A percentile compares a stretch with the other conserved stretches of the same genome.
These are phyloP conservation scores for Stemphylium beticola DNA, from an alignment of 2,329 filamentous ascomycete species.

Conservation along the genomic window DNA sequence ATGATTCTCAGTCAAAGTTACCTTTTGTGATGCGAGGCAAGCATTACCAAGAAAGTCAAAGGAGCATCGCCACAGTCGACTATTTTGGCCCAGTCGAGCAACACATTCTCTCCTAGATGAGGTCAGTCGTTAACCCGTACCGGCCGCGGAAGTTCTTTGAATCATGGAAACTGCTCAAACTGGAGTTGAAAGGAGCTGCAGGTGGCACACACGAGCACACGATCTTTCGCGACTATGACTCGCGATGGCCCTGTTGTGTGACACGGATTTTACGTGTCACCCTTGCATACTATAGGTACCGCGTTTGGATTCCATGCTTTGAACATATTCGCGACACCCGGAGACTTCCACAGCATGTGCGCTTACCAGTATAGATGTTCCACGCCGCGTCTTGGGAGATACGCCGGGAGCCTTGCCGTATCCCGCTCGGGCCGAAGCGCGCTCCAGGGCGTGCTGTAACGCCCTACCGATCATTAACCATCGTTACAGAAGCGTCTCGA, in stretches of 20 bases:
- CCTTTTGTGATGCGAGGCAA: neutral
- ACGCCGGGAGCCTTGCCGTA: slow-evolving; percentile 57
- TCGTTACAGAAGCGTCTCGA: neutral
- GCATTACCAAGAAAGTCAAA: slow-evolving; percentile 54
- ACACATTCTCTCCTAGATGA: slow-evolving; percentile 49
- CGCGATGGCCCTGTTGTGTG: neutral
- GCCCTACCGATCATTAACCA: slow-evolving; percentile 38
- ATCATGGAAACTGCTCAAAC: neutral
- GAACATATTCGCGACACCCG: neutral
- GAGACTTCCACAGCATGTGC: neutral
- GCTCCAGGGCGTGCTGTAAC: slow-evolving; percentile 61
- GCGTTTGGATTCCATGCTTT: neutral
- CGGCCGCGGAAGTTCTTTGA: neutral
- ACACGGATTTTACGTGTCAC: neutral
- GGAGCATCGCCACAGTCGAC: slow-evolving; percentile 64
- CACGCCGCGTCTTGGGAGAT: slow-evolving; percentile 53
- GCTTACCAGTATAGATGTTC: slow-evolving; percentile 57
- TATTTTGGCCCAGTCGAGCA: slow-evolving; percentile 58
- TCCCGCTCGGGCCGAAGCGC: slow-evolving; percentile 60
- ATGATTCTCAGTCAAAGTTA: neutral
- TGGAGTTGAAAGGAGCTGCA: neutral
- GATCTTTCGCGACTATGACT: neutral
- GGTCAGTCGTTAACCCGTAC: neutral
- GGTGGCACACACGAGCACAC: neutral
- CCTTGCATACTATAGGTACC: neutral